A percentile compares a stretch with the other conserved stretches of the same genome.
These are phyloP conservation scores for Helotiales sp. DNA, from an alignment of 2,329 filamentous ascomycete genomes.

Conservation along the genomic window DNA sequence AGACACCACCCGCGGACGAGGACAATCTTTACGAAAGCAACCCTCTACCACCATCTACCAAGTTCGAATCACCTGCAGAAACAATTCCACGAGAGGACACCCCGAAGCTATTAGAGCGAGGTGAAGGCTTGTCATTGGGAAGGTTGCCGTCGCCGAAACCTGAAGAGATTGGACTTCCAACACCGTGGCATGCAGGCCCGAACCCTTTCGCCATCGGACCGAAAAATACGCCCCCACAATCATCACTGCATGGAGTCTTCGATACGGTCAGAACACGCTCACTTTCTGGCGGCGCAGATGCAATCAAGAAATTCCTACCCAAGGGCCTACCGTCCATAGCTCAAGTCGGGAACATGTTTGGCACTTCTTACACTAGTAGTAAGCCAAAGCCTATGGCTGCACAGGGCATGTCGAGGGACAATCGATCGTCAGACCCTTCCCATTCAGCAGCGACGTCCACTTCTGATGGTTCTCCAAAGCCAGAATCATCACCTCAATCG, in stretches of 20 bases:
- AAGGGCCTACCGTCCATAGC: constrained; percentile 53
- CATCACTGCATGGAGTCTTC: constrained; percentile 48
- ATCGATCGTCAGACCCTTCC: not conserved
- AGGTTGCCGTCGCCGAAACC: constrained; percentile 32
- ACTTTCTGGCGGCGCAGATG: constrained; percentile 56
- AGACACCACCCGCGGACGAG: constrained; percentile 26
- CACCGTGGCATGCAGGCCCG: constrained; percentile 45
- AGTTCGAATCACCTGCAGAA: not conserved
- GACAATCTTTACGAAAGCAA: not conserved
- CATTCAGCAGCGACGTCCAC: constrained; percentile 12
- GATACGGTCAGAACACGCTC: constrained; percentile 47
- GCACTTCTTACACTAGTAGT: constrained; percentile 21
- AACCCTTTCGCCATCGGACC: constrained; percentile 39
- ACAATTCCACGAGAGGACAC: not conserved
- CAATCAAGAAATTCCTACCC: constrained; percentile 53
- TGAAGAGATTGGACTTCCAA: constrained; percentile 23
- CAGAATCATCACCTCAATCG: constrained; percentile 5
- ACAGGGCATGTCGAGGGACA: constrained; percentile 10
- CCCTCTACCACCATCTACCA: not conserved
- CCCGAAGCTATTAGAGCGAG: constrained; percentile 27
- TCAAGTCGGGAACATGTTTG: constrained; percentile 32
- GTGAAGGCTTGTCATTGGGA: constrained; percentile 23
- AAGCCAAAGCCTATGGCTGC: constrained; percentile 16
- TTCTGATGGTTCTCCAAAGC: constrained; percentile 4
- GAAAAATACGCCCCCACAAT: constrained; percentile 34